Evolutionary conservation across 495 filamentous ascomycete genomes (phyloP), one percentile per base, ranked within the genome.

Genomic region (Polyplosphaeria fusca): DNA sequence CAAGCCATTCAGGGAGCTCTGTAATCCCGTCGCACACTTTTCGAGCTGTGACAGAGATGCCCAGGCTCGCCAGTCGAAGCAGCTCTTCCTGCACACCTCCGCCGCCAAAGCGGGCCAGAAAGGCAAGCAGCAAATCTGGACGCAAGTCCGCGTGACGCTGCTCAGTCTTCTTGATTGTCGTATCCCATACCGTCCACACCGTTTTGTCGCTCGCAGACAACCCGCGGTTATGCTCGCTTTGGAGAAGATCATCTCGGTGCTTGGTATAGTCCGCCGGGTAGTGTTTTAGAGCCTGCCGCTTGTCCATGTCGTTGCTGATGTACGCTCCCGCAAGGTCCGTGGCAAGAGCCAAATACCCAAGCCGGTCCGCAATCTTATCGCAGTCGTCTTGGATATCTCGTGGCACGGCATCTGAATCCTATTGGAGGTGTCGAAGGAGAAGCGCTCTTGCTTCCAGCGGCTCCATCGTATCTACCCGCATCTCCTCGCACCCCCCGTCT

Each of bases 131-230:
- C 28, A 66, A 47, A 22, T 48, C 52, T 11, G 60, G 58, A 25
- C 45, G 64, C 35, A 53, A 1, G 40, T 40, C 27, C 48, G 41
- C 5, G 52, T 68, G n/a, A 14, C 65, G 58, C 40, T 52, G 55
- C 20, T 24, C 28, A 12, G 66, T 68, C 66, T 68, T 68, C 47
- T 66, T 51, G 20, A 68, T 63, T 20, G 63, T 66, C 2, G 63
- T 64, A 47, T 68, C 60, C 66, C 55, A 68, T 27, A 68, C 63
- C 9, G 66, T 66, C 63, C 60, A 66, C 25, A 68, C 66, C 26
- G 63, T 68, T 63, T 66, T 68, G 28, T 64, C 40, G 35, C 59
- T 64, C 26, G 63, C 41, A 26, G 37, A 47, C 50, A 68, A 44
- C 25, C 60, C 63, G 38, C 38, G 47, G 40, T 62, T 56, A 41